Conservation (phyloP, 2,329 filamentous ascomycete genomes). For the Alternaria rosae region DNA sequence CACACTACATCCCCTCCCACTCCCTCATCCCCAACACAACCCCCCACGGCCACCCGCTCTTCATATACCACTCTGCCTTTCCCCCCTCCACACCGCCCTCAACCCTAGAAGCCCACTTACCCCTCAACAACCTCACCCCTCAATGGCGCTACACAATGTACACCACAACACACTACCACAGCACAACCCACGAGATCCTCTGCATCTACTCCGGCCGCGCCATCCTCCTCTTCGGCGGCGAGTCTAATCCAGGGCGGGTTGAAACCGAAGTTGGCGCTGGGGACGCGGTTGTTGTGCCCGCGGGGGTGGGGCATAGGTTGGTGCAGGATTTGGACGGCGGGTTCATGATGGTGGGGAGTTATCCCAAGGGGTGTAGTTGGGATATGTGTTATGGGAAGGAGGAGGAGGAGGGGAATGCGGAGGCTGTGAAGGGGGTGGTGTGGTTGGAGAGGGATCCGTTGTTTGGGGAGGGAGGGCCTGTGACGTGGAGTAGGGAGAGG, state of each 20-base stretch:
- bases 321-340: constrained; percentile 62
- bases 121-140: constrained; percentile 60
- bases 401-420: constrained; percentile 62
- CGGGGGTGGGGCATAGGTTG: constrained; percentile 70
- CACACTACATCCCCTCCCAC: constrained; percentile 66
- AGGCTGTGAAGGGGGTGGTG: constrained; percentile 56
- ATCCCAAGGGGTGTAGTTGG: constrained; percentile 66
- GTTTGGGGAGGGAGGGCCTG: constrained; percentile 37
- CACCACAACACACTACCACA: constrained; percentile 70
- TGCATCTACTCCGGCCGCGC: constrained; percentile 66
- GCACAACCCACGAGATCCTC: constrained; percentile 71
- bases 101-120: constrained; percentile 65
- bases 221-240: constrained; percentile 70
- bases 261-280: constrained; percentile 65
- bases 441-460: constrained; percentile 70
- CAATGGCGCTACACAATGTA: constrained; percentile 78
- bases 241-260: constrained; percentile 64
- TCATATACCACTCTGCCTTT: constrained; percentile 71
- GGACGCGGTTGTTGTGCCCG: constrained; percentile 71
- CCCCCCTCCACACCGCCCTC: constrained; percentile 53
- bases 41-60: constrained; percentile 67
- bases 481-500: constrained; percentile 30
- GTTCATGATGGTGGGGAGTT: constrained; percentile 73
- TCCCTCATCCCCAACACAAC: constrained; percentile 69
- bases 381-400: constrained; percentile 73